Base-by-base conservation (phyloP, 1,284 basidiomycete species). In the Moesziomyces antarcticus region DNA sequence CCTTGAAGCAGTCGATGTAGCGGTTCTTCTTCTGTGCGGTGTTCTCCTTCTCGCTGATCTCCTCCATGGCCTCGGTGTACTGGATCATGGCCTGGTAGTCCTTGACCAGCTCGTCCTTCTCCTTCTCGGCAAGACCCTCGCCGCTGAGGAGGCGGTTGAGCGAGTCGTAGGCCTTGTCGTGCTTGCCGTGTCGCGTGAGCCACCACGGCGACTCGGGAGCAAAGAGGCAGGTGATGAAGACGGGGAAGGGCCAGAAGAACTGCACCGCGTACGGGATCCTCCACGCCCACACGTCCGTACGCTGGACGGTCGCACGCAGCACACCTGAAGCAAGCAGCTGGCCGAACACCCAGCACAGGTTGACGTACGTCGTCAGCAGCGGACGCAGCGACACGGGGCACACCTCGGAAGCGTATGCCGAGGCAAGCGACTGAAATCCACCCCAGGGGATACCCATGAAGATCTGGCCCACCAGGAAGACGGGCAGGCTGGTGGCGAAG, bases 371-470 rank as follows among this genome's bases (percentile, higher is more conserved):
- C 14, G 87, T 87, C n/a, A 87, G 77, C 72, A 86, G 85, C 21
- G 82, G 84, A 30, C 87, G 85, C 0, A 88, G 81, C 11, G 82
- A 80, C 37, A 85, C 85, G 2, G 87, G 87, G 47, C 85, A 85
- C 37, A 88, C 83, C 51, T 88, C 87, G 35, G 85, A 84, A 10
- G 87, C 87, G 58, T 87, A 88, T 0, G 86, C 81, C 0, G 85
- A 86, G 2, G 86, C 86, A 0, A 87, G 75, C 0, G 86, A 86
- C 66, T 86, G 85, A 78, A 84, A 85, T 22, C 78, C 80, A 77
- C 86, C 85, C 86, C 86, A 86, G 16, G 85, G 83, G 20, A 86
- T 69, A 47, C 85, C 86, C 53, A 82, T 83, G 22, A 85, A 48
- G 27, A 86, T 73, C 66, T 86, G 77, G 27, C 84, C 74, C 13